Percentiles rank a stretch among this genome's conserved stretches.
These are phyloP conservation scores for Cytospora piceicola DNA, from an alignment of 2,329 filamentous ascomycete species.

Conservation along the genomic window DNA sequence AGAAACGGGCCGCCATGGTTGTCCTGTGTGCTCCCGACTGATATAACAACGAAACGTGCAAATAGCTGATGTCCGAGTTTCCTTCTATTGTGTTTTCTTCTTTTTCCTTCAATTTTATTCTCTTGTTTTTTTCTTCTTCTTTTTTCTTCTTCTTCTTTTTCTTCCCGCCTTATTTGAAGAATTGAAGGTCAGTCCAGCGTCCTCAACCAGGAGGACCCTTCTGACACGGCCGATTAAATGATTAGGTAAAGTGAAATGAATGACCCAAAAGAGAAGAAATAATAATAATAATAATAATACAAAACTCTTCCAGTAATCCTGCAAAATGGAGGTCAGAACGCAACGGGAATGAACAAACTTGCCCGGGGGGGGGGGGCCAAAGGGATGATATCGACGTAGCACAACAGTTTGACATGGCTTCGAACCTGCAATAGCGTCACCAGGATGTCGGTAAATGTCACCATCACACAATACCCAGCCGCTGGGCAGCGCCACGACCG, in stretches of 20 bases:
- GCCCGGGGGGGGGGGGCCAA: slow-evolving; percentile 3
- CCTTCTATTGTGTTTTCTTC: background rate
- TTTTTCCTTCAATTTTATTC: background rate
- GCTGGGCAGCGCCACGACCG: slow-evolving; percentile 18
- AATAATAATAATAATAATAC: too few species aligned
- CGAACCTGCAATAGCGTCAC: background rate
- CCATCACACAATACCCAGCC: slow-evolving; percentile 30
- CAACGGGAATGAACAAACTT: background rate
- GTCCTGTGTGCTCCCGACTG: slow-evolving; percentile 1
- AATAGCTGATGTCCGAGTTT: background rate
- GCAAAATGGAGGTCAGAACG: slow-evolving; percentile 2
- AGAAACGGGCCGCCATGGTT: slow-evolving; percentile 31
- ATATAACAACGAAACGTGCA: background rate
- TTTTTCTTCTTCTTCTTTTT: background rate
- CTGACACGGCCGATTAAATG: slow-evolving; percentile 24
- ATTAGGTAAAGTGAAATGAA: slow-evolving; percentile 19
- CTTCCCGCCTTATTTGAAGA: background rate
- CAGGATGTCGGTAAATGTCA: slow-evolving; percentile 28
- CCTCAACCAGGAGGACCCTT: slow-evolving; percentile 30
- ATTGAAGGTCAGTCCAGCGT: slow-evolving; percentile 18
- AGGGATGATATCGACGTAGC: slow-evolving; percentile 23
- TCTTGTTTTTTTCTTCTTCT: background rate
- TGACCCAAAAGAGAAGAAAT: slow-evolving; percentile 5
- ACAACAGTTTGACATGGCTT: slow-evolving; percentile 6
- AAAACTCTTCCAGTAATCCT: background rate